Percentiles rank a stretch among this genome's conserved stretches.
These are phyloP conservation scores for Proliferodiscus dingleyae DNA, from an alignment of 2,329 filamentous ascomycete genomes.

Conservation along the genomic window DNA sequence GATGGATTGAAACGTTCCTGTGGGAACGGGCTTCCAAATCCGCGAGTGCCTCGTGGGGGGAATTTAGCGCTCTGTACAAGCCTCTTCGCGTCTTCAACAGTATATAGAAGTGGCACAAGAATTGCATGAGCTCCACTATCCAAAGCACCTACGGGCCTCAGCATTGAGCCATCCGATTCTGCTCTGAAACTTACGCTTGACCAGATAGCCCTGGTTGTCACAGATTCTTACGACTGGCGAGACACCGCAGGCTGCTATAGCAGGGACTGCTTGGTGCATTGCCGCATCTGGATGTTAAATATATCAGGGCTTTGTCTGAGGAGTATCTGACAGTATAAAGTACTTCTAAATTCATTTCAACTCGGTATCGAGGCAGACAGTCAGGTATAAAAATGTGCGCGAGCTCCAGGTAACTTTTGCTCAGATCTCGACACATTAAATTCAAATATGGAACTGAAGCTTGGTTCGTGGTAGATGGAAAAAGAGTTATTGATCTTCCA, in stretches of 20 bases:
- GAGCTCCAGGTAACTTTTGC: no score
- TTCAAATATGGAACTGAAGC: no score
- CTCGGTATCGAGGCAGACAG: no score
- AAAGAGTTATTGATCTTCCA: no score
- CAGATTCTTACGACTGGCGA: slow-evolving; percentile 54
- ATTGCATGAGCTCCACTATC: slow-evolving; percentile 49
- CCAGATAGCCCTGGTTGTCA: slow-evolving; percentile 51
- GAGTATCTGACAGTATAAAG: background rate
- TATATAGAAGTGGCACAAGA: background rate
- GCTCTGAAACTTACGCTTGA: slow-evolving; percentile 43
- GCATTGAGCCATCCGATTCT: slow-evolving; percentile 9
- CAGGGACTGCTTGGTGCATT: slow-evolving; percentile 55
- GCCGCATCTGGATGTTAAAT: slow-evolving; percentile 38
- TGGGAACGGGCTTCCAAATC: slow-evolving; percentile 52
- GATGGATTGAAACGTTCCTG: slow-evolving; percentile 44
- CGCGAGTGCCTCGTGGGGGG: slow-evolving; percentile 48
- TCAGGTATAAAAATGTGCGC: no score
- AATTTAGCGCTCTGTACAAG: slow-evolving; percentile 51
- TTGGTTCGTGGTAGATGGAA: no score
- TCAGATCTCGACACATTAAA: no score
- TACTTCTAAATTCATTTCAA: no score
- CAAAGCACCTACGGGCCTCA: slow-evolving; percentile 40
- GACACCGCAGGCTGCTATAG: slow-evolving; percentile 49
- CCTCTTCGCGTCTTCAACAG: slow-evolving; percentile 45
- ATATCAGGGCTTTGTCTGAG: background rate